Percentiles rank a stretch among this genome's conserved stretches.
These are phyloP conservation scores for Penicillium sp. DNA, from an alignment of 2,329 filamentous ascomycete genomes.

Conservation along the genomic window DNA sequence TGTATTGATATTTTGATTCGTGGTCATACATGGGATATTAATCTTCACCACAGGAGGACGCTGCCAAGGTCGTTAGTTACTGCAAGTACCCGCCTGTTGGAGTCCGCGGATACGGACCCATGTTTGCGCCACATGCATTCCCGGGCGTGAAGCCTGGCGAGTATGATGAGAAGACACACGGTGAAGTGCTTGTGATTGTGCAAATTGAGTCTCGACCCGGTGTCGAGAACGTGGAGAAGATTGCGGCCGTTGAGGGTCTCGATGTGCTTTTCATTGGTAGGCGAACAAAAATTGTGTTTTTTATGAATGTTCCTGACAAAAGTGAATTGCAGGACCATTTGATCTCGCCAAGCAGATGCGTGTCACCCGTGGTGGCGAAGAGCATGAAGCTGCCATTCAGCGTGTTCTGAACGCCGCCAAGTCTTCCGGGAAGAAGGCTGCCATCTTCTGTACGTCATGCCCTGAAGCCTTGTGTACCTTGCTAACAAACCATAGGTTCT, in stretches of 20 bases:
- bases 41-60: constrained; percentile 25
- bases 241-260: constrained; percentile 44
- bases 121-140: constrained; percentile 37
- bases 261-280: constrained; percentile 45
- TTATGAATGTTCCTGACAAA: background rate
- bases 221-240: constrained; percentile 48
- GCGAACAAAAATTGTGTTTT: background rate
- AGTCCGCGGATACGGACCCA: constrained; percentile 38
- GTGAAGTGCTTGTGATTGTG: constrained; percentile 35
- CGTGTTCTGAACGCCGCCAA: constrained; percentile 37
- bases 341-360: constrained; percentile 44
- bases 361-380: constrained; percentile 35
- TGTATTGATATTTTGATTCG: background rate
- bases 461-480: too few relatives aligned
- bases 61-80: constrained; percentile 31
- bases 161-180: constrained; percentile 39
- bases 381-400: constrained; percentile 45
- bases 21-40: background rate
- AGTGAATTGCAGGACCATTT: constrained; percentile 28
- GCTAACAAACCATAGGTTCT: constrained; percentile 25
- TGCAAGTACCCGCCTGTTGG: constrained; percentile 36
- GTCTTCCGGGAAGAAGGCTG: constrained; percentile 41
- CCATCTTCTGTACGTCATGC: constrained; percentile 43
- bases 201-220: constrained; percentile 47
- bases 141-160: constrained; percentile 27